Percentiles rank a stretch among this genome's conserved stretches.
Evolutionary conservation across 305 asterid species (phyloP).

Genomic region (Solanum chacoense): DNA sequence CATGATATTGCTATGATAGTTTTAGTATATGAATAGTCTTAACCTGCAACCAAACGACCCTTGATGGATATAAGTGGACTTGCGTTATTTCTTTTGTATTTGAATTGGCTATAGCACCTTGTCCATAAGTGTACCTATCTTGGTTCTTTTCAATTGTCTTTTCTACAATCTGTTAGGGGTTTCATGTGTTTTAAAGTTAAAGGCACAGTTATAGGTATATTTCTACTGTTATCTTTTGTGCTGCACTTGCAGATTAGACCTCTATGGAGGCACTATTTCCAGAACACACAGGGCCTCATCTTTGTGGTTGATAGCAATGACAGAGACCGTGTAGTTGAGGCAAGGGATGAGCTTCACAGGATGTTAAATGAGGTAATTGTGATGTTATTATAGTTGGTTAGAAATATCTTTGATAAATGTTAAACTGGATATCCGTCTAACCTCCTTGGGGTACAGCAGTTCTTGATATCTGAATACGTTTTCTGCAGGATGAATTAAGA

Average conservation of each 20-base stretch:
- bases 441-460: not conserved
- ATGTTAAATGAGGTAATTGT: not conserved
- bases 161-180: not conserved
- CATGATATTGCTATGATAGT: not conserved
- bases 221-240: not conserved
- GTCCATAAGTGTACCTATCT: not conserved
- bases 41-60: not conserved
- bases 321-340: not conserved
- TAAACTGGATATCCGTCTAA: not conserved
- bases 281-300: not conserved
- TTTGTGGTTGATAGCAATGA: slow-evolving; percentile 3
- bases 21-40: not conserved
- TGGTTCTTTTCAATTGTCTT: not conserved
- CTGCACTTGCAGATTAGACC: not conserved
- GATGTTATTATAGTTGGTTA: not conserved
- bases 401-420: not conserved
- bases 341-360: slow-evolving; percentile 2
- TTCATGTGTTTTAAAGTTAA: not conserved
- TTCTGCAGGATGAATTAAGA: slow-evolving; percentile 44
- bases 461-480: not conserved
- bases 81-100: not conserved
- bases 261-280: slow-evolving; percentile 6
- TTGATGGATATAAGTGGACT: not conserved
- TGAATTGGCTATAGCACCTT: not conserved
- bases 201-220: not conserved